phyloP scores from a whole-genome alignment of 768 basidiomycete genomes.

The Aureoboletus auriporus region DNA sequence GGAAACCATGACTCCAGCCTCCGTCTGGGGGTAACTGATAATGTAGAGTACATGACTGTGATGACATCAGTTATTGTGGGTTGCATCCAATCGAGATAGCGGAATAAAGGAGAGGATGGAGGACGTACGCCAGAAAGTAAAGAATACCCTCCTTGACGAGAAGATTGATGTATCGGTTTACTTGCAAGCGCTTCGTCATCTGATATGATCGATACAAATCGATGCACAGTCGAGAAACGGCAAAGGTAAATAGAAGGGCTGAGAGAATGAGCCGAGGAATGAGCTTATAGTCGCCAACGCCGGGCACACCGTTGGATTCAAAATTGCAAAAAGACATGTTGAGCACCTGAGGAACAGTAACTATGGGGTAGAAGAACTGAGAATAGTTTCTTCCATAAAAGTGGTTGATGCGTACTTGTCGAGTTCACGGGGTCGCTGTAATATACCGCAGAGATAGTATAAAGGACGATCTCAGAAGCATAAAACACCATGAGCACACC shows the following conservation, averaged over 20 bases:
- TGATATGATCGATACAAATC: conserved; percentile 11
- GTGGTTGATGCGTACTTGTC: conserved; percentile 3
- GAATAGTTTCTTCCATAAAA: not conserved
- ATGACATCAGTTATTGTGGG: not conserved
- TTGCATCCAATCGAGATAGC: not conserved
- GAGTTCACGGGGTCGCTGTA: conserved; percentile 6
- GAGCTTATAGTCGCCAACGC: conserved; percentile 7
- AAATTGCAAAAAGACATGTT: conserved; percentile 14
- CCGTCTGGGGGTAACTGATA: conserved; percentile 3
- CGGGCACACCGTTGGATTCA: not conserved
- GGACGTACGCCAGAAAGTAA: conserved; percentile 19
- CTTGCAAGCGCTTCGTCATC: conserved; percentile 4
- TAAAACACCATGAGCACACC: conserved; percentile 14
- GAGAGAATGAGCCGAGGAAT: conserved; percentile 13
- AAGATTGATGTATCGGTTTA: conserved; percentile 13
- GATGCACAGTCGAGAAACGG: not conserved
- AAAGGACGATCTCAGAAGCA: conserved; percentile 1
- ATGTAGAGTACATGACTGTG: conserved; percentile 13
- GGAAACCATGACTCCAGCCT: not conserved
- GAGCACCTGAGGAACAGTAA: conserved; percentile 6
- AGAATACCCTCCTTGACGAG: conserved; percentile 12
- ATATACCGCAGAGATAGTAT: not conserved
- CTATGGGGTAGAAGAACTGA: conserved; percentile 4
- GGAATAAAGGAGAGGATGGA: not conserved
- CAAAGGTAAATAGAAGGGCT: conserved; percentile 9